phyloP scores from a whole-genome alignment of 805 yeast species.

The Lachancea lanzarotensis region DNA sequence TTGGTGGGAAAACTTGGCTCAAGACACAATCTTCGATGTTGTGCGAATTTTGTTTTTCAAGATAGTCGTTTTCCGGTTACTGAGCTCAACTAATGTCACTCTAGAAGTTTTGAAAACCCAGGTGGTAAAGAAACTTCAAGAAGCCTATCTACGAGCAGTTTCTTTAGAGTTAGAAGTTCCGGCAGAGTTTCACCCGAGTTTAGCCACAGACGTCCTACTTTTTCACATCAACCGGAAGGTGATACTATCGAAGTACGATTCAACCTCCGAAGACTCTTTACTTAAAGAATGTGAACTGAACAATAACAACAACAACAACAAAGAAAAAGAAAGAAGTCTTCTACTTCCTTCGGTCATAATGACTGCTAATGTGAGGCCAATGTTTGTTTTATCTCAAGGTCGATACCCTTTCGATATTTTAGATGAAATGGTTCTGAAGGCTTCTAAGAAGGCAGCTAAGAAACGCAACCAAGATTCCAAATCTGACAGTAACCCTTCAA shows the following conservation, averaged over 20 bases:
- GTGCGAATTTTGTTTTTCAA: conserved; percentile 8
- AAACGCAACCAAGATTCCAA: conserved; percentile 5
- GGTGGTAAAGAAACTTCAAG: neutral
- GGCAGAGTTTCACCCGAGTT: neutral
- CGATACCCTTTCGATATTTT: conserved; percentile 24
- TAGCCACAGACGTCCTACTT: conserved; percentile 10
- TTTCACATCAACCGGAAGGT: conserved; percentile 26
- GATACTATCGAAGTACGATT: conserved; percentile 13
- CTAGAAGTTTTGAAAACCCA: neutral
- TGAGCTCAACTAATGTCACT: neutral
- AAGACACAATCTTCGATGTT: conserved; percentile 15
- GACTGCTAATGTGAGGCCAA: conserved; percentile 17
- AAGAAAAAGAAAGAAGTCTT: conserved; percentile 4
- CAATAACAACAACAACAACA: neutral
- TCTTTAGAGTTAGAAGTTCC: neutral
- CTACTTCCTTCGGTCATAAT: conserved; percentile 16
- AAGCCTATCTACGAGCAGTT: neutral
- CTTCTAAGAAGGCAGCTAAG: conserved; percentile 13
- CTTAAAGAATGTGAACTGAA: conserved; percentile 9
- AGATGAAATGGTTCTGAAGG: conserved; percentile 22
- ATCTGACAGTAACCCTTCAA: neutral
- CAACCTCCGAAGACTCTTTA: conserved; percentile 11
- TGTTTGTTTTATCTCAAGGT: conserved; percentile 15
- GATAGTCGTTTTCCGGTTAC: conserved; percentile 9
- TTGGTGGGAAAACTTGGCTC: conserved; percentile 16